Evolutionary conservation across 768 basidiomycete species (phyloP).

Genomic region (Gyrodon lividus): DNA sequence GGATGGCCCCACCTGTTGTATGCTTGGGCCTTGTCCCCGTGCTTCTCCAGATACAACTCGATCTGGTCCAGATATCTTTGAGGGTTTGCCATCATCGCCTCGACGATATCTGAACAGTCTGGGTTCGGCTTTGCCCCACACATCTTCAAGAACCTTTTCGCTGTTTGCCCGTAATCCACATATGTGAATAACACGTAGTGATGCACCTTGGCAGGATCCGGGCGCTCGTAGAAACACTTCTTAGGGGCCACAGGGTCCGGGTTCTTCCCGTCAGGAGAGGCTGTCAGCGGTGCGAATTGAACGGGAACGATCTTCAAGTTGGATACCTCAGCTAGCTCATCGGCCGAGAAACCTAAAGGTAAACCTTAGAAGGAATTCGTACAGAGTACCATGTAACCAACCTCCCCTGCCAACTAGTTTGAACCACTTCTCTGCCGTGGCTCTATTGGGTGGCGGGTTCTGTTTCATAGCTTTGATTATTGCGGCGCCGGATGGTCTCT

Average conservation of each 20-base stretch:
- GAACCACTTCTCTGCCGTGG: slow-evolving; percentile 60
- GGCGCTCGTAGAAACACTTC: slow-evolving; percentile 59
- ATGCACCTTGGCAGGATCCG: slow-evolving; percentile 42
- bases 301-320: slow-evolving; percentile 63
- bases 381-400: slow-evolving; percentile 16
- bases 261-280: too few species aligned
- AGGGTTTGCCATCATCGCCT: slow-evolving; percentile 64
- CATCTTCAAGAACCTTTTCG: slow-evolving; percentile 75
- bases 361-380: background rate
- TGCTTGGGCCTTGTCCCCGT: background rate
- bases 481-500: slow-evolving; percentile 58
- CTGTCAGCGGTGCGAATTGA: background rate
- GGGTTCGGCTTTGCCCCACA: slow-evolving; percentile 85
- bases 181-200: slow-evolving; percentile 78
- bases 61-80: slow-evolving; percentile 57
- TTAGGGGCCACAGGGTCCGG: slow-evolving; percentile 41
- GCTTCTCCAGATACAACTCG: background rate
- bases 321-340: slow-evolving; percentile 54
- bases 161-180: slow-evolving; percentile 75
- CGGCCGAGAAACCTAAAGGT: slow-evolving; percentile 49
- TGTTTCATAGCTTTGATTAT: slow-evolving; percentile 54
- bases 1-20: background rate
- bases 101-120: slow-evolving; percentile 71
- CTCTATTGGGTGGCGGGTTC: slow-evolving; percentile 49
- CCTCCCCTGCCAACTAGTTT: slow-evolving; percentile 57